Base-by-base conservation (phyloP, 1,284 basidiomycete genomes). In the Lentinula novae-zelandiae region DNA sequence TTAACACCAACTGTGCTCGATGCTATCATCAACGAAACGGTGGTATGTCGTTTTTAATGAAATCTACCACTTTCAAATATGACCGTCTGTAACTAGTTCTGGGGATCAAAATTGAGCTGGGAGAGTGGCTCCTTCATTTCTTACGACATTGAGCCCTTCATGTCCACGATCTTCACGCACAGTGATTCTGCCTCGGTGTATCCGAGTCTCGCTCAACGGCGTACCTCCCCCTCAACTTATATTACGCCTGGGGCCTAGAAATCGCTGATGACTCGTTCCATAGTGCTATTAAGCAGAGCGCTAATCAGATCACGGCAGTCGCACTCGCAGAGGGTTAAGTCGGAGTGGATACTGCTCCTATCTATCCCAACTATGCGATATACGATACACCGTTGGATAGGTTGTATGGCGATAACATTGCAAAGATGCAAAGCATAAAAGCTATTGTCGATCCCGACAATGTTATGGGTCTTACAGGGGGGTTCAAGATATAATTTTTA, bases 401-500 rank as follows among this genome's bases (percentile, higher is more conserved):
- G 5, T 71, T 86, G 13, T 84, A 83, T 63, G 83, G 84, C 4
- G 68, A 58, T 17, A 84, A 84, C 64, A 53, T 84, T 9, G 65
- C 67, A 5, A 69, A 64, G 50, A 63, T 86, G 64, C 63, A 69
- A 57, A 64, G 57, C 7, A 69, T 84, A 22, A 82, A 79, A 68
- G 67, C 64, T 9, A 60, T 61, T 55, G 74, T 80, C 58, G 85
- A 87, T 62, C 83, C 82, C 0, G 57, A 67, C 6, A 76, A 81
- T 61, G 72, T 85, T 31, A 87, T 87, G 83, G 76, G 72, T 12
- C 77, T 85, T n/a, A 75, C 83, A 13, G 85, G 84, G 5, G 85
- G 84, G 3, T 85, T 69, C 57, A 76, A 72, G 48, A 39, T 61
- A 38, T 60, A 42, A 66, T 44, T 9, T 38, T 12, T 10, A 10